Conservation (phyloP, 192 early-diverging fungal genomes). For the Piromyces sp. region DNA sequence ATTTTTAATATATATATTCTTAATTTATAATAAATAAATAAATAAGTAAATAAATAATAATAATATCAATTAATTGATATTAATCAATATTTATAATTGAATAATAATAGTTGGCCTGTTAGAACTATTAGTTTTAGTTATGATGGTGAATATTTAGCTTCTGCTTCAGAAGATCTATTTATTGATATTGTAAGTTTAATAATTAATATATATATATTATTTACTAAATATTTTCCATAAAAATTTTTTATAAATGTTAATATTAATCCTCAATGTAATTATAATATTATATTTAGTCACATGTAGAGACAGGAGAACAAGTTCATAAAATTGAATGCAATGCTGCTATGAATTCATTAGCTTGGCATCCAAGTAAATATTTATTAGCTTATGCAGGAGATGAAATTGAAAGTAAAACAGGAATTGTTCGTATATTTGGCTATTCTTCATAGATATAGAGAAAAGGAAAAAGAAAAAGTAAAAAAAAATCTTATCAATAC, state of each 20-base stretch:
- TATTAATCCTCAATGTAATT: too few relatives aligned
- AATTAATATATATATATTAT: too few relatives aligned
- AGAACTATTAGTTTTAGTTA: constrained; percentile 58
- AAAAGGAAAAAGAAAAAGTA: too few relatives aligned
- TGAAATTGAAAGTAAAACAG: constrained; percentile 12
- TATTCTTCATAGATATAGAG: not conserved
- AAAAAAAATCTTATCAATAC: too few relatives aligned
- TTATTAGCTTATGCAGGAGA: constrained; percentile 64
- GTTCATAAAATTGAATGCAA: constrained; percentile 47
- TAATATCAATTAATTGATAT: too few relatives aligned
- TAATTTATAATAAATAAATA: too few relatives aligned
- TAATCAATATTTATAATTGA: too few relatives aligned
- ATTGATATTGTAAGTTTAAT: constrained; percentile 53
- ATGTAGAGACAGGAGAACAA: constrained; percentile 52
- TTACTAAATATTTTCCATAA: too few relatives aligned
- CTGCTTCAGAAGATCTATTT: constrained; percentile 53
- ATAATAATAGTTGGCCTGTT: constrained; percentile 40
- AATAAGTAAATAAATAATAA: too few relatives aligned
- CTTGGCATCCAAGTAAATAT: constrained; percentile 64
- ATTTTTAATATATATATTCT: not conserved
- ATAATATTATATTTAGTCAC: constrained; percentile 24
- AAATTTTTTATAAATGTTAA: too few relatives aligned
- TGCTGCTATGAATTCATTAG: constrained; percentile 53
- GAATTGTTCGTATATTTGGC: not conserved
- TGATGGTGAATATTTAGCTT: constrained; percentile 60